Conservation (phyloP, 352 stramenopile genomes). For the Globisporangium okanoganense region DNA sequence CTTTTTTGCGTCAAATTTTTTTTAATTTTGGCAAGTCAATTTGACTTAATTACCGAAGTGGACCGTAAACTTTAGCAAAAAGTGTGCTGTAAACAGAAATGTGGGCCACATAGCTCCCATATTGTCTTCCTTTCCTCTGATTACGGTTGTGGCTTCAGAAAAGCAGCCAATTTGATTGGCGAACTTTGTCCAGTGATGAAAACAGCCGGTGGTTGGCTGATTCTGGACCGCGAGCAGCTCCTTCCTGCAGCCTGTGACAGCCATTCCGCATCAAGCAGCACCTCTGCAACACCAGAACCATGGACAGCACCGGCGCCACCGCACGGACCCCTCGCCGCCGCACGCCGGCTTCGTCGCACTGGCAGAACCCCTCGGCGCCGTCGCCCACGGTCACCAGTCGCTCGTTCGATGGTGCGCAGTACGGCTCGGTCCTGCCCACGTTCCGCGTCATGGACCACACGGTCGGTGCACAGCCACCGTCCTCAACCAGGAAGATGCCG, state of each 20-base stretch:
- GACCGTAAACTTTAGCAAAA: background rate
- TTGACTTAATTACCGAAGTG: too few species aligned
- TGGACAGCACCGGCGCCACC: conserved; percentile 82
- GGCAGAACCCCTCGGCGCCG: conserved; percentile 9
- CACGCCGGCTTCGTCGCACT: conserved; percentile 21
- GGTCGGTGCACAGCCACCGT: background rate
- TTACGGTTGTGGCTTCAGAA: background rate
- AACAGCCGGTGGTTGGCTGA: background rate
- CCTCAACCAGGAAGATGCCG: conserved; percentile 5
- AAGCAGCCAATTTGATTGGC: background rate
- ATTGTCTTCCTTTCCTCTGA: background rate
- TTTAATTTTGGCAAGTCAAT: too few species aligned
- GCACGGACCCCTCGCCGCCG: conserved; percentile 61
- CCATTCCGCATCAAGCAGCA: background rate
- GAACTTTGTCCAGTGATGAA: background rate
- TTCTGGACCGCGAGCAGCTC: background rate
- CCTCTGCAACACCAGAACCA: conserved; percentile 17
- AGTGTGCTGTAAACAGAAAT: background rate
- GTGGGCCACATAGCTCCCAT: background rate
- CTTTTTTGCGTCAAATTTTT: background rate
- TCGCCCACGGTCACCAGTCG: conserved; percentile 27
- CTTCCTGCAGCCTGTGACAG: background rate
- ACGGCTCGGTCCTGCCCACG: conserved; percentile 16
- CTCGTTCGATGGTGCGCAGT: conserved; percentile 32
- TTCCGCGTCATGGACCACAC: conserved; percentile 12